Evolutionary conservation across 306 rosid species (phyloP), one percentile per base, ranked within the genome.

Genomic region (Vigna unguiculata): DNA sequence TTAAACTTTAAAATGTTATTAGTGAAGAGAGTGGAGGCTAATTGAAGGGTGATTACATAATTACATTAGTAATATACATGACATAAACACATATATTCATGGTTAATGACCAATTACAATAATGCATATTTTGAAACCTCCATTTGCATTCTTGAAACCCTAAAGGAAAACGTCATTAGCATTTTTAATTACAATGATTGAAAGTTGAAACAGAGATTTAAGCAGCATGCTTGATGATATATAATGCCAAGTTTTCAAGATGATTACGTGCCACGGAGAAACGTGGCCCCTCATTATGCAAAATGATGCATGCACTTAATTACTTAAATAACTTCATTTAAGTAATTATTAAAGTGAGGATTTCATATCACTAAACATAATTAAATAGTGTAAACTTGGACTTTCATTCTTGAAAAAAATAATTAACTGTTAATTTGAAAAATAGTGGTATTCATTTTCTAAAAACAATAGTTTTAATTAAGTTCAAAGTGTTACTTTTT

Each of bases 171-270:
- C 59, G 68, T 25, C 59, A 59, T 46, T 10, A n/a, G 30, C 21
- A 11, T 45, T 59, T 74, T 74, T 74, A 45, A 60, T 59, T 59
- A 17, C 32, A 59, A 60, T 60, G 47, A 59, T 59, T 74, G 78
- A 74, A 74, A 74, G 46, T 24, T 58, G 54, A 40, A 25, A 45
- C 30, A 6, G 28, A 16, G 15, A 72, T 38, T 15, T 57, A 55
- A 74, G 22, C 47, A 59, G 32, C 78, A 74, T 52, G 78, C 69
- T 28, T 34, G 64, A 40, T 36, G 32, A 28, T 4, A n/a, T n/a
- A n/a, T n/a, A 28, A 54, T 72, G 43, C 9, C 36, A 57, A 14
- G 22, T 67, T 45, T 67, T n/a, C 8, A 43, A 73, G 28, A 59
- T 73, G 77, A 72, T 58, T 57, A 41, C 77, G 43, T 72, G 20